Evolutionary conservation across 768 basidiomycete species (phyloP).

Genomic region (Coprinopsis strossmayeri): DNA sequence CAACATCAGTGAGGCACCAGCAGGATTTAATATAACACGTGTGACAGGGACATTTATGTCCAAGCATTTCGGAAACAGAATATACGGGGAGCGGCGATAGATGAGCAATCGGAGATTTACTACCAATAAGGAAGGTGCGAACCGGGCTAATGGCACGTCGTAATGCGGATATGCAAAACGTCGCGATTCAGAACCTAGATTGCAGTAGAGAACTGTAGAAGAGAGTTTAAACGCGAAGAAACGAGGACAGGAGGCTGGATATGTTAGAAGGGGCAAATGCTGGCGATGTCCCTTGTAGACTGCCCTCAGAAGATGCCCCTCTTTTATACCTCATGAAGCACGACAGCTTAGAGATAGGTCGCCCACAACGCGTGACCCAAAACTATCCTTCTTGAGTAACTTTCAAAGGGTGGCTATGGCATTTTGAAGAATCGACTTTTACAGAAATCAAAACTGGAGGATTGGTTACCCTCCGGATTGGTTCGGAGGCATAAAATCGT

Average conservation of each 20-base stretch:
- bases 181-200: too few species aligned
- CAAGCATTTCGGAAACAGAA: background rate
- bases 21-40: background rate
- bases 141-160: background rate
- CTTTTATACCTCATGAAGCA: background rate
- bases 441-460: constrained; percentile 3
- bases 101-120: too few species aligned
- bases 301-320: background rate
- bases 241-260: background rate
- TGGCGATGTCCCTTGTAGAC: too few species aligned
- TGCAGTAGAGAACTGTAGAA: background rate
- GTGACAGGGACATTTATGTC: background rate
- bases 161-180: background rate
- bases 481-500: background rate
- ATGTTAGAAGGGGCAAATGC: too few species aligned
- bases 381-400: constrained; percentile 3
- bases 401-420: background rate
- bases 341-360: background rate
- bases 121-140: background rate
- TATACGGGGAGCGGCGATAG: background rate
- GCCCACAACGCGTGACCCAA: too few species aligned
- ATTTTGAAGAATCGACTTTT: too few species aligned
- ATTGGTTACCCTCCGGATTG: constrained; percentile 10
- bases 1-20: constrained; percentile 1
- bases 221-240: background rate